Conservation (phyloP, 306 rosid species). For the Echinosophora koreensis region DNA sequence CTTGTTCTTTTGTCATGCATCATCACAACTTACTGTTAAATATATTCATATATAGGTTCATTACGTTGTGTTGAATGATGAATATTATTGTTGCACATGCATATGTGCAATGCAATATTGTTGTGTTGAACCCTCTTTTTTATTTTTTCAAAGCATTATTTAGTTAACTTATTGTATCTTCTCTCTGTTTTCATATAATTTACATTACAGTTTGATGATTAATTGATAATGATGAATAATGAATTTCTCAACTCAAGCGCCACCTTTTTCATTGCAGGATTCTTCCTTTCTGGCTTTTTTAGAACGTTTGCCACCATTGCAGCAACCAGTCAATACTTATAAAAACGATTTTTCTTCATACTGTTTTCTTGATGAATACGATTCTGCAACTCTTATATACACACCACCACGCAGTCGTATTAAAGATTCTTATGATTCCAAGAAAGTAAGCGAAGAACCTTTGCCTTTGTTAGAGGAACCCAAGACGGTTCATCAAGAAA, state of each 20-base stretch:
- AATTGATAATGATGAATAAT: background rate
- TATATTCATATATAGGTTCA: background rate
- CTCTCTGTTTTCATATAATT: background rate
- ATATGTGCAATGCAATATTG: background rate
- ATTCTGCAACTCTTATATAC: slow-evolving; percentile 41
- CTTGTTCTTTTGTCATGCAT: background rate
- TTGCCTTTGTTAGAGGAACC: slow-evolving; percentile 18
- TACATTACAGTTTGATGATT: background rate
- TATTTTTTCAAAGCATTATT: background rate
- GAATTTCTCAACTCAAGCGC: slow-evolving; percentile 12
- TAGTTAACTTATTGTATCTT: background rate
- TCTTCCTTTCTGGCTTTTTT: slow-evolving; percentile 48
- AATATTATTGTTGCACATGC: background rate
- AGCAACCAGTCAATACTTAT: slow-evolving; percentile 44
- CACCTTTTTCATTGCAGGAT: slow-evolving; percentile 52
- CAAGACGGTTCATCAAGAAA: background rate
- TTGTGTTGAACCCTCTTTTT: too few relatives aligned
- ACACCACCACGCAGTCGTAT: slow-evolving; percentile 45
- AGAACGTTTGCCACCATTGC: slow-evolving; percentile 53
- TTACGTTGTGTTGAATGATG: background rate
- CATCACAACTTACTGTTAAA: background rate
- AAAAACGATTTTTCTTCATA: background rate
- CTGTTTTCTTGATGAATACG: slow-evolving; percentile 29
- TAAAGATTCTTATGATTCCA: slow-evolving; percentile 40
- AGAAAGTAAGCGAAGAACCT: background rate